Conservation (phyloP, 768 basidiomycete species). For the Zangia roseola region DNA sequence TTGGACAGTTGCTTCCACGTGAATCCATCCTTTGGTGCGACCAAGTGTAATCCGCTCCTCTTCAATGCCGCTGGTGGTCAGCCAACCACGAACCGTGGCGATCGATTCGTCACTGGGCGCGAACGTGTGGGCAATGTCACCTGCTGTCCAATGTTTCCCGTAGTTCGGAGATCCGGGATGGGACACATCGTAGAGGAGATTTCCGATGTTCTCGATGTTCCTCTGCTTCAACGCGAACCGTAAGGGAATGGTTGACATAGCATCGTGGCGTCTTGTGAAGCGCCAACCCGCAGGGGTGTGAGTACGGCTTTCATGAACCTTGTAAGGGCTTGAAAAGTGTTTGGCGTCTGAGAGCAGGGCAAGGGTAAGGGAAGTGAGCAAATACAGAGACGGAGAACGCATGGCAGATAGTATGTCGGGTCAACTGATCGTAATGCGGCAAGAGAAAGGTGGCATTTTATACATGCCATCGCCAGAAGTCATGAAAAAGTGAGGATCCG, state of each 20-base stretch:
- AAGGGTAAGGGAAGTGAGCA: conserved; percentile 5
- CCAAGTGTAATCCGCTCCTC: conserved; percentile 17
- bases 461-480: too few species aligned
- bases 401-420: too few species aligned
- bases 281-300: conserved; percentile 37
- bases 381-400: conserved; percentile 10
- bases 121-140: conserved; percentile 25
- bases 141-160: conserved; percentile 32
- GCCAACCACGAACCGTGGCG: conserved; percentile 28
- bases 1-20: conserved; percentile 25
- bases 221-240: conserved; percentile 33
- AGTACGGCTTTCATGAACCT: conserved; percentile 42
- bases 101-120: conserved; percentile 24
- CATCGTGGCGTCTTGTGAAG: conserved; percentile 34
- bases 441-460: background rate
- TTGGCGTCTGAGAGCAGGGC: conserved; percentile 21
- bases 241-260: conserved; percentile 28
- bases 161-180: conserved; percentile 35
- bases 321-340: conserved; percentile 31
- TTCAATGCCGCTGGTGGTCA: conserved; percentile 22
- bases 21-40: conserved; percentile 23
- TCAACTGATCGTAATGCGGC: too few species aligned
- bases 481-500: too few species aligned
- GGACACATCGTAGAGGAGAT: conserved; percentile 29
- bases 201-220: conserved; percentile 28